Percentiles rank a stretch among this genome's conserved stretches.
phyloP scores from a whole-genome alignment of 371 early-diverging fungal genomes.

The Mucor saturninus region DNA sequence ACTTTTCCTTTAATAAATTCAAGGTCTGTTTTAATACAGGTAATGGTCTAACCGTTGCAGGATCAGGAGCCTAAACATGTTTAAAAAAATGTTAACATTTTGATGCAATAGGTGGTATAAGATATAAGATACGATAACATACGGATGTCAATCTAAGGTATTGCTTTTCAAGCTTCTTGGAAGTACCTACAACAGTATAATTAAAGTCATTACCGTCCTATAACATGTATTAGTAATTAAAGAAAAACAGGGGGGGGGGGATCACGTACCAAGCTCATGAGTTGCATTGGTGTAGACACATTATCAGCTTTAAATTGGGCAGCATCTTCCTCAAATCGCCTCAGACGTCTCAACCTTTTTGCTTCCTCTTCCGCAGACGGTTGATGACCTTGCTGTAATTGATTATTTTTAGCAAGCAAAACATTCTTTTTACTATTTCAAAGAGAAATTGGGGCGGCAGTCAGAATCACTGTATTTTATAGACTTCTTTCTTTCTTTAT shows the following conservation, averaged over 20 bases:
- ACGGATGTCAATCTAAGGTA: constrained; percentile 91
- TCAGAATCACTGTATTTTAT: too few relatives aligned
- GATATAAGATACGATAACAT: constrained; percentile 9
- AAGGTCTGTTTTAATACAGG: constrained; percentile 75
- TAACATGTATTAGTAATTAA: constrained; percentile 8
- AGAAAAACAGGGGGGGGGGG: background rate
- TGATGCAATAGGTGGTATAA: background rate
- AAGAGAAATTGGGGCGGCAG: background rate
- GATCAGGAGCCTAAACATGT: constrained; percentile 81
- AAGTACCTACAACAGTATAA: constrained; percentile 89
- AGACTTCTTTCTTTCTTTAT: background rate
- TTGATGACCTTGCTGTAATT: constrained; percentile 25
- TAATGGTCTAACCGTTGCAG: constrained; percentile 87
- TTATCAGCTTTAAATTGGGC: constrained; percentile 20
- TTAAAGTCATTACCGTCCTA: constrained; percentile 78
- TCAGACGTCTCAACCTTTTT: constrained; percentile 41
- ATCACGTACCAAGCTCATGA: constrained; percentile 13
- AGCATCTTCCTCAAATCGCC: constrained; percentile 55
- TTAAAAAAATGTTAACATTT: too few relatives aligned
- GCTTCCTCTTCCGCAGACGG: constrained; percentile 44
- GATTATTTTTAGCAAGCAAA: constrained; percentile 23
- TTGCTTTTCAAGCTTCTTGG: constrained; percentile 80
- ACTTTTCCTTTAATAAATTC: constrained; percentile 76
- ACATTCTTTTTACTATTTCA: constrained; percentile 12
- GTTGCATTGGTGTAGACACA: constrained; percentile 12